phyloP scores from a whole-genome alignment of 2,329 filamentous ascomycete species.

The Colletotrichum acutatum region DNA sequence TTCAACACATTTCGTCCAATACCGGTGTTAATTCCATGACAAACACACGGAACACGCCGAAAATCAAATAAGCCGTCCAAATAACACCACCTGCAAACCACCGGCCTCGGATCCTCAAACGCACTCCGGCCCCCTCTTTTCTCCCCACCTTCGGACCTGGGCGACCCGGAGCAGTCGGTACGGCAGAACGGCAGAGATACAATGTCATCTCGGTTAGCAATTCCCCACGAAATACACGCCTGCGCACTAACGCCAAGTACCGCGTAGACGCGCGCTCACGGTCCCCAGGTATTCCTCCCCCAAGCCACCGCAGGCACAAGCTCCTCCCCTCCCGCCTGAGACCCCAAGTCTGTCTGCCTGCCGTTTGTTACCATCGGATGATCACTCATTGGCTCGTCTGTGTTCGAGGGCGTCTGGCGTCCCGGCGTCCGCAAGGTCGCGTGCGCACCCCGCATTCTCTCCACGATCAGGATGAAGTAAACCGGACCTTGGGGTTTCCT shows the following conservation, averaged over 20 bases:
- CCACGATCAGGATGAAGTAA: background rate
- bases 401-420: background rate
- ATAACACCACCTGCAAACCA: background rate
- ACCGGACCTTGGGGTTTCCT: background rate
- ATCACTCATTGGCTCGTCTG: constrained; percentile 3
- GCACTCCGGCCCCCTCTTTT: background rate
- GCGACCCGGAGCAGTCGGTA: background rate
- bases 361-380: constrained; percentile 8
- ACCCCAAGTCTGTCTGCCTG: background rate
- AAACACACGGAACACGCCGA: background rate
- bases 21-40: background rate
- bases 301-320: background rate
- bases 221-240: background rate
- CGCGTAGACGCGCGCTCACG: background rate
- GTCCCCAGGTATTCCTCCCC: background rate
- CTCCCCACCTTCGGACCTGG: background rate
- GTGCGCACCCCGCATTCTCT: constrained; percentile 25
- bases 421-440: background rate
- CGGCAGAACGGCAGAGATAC: background rate
- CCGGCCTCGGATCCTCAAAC: background rate
- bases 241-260: constrained; percentile 14
- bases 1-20: background rate
- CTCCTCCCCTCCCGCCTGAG: background rate
- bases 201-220: constrained; percentile 29
- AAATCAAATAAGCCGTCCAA: background rate